Evolutionary conservation across 2,329 filamentous ascomycete genomes (phyloP).

Genomic region (Pseudogymnoascus sp.): DNA sequence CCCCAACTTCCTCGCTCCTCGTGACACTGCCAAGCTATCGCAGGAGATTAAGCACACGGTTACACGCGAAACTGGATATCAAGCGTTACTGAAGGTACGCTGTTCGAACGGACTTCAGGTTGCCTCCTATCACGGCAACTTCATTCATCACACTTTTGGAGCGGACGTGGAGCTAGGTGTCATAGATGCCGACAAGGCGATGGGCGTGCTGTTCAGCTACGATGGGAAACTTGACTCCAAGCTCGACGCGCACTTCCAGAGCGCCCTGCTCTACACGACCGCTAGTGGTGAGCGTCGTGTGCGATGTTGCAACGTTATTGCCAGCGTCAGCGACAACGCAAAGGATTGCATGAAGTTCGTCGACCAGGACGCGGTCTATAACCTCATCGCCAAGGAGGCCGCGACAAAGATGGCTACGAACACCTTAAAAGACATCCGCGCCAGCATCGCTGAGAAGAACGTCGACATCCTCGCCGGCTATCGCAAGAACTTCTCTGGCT

Average conservation of each 20-base stretch:
- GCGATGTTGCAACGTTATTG: conserved; percentile 86
- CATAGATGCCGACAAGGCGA: conserved; percentile 86
- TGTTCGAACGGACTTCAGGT: conserved; percentile 96
- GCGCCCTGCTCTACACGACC: conserved; percentile 88
- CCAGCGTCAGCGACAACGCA: conserved; percentile 78
- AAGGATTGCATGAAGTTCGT: conserved; percentile 85
- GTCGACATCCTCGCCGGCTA: conserved; percentile 89
- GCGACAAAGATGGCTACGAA: conserved; percentile 67
- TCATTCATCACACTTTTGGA: conserved; percentile 89
- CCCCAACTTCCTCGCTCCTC: conserved; percentile 84
- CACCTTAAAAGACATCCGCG: conserved; percentile 79
- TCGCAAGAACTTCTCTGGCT: conserved; percentile 79
- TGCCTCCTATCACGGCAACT: conserved; percentile 90
- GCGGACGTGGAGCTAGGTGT: conserved; percentile 90
- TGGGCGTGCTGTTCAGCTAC: conserved; percentile 86
- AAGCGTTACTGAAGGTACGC: conserved; percentile 95
- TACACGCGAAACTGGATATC: conserved; percentile 85
- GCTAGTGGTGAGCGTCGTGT: conserved; percentile 82
- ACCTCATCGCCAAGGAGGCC: conserved; percentile 86
- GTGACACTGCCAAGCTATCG: conserved; percentile 76
- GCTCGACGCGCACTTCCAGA: conserved; percentile 95
- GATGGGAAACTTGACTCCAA: conserved; percentile 97
- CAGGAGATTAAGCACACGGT: conserved; percentile 81
- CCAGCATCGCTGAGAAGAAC: conserved; percentile 77
- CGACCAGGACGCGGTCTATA: conserved; percentile 88